Conservation (phyloP, 805 yeast species). For the Sugiyamaella qingdaonensis region DNA sequence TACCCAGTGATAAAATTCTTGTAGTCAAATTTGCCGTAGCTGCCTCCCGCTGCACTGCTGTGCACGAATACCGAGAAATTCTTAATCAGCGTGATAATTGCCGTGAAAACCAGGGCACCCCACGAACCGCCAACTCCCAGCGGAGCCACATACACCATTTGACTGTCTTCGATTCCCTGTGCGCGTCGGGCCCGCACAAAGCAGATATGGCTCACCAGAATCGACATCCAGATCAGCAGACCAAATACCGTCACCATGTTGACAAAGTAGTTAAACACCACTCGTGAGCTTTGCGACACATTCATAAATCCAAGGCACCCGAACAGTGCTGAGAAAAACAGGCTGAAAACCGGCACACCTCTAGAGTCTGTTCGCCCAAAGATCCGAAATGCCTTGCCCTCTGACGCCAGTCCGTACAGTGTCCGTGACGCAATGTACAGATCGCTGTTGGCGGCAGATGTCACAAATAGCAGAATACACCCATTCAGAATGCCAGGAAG, state of each 20-base stretch:
- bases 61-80: slow-evolving; percentile 59
- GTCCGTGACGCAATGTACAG: slow-evolving; percentile 75
- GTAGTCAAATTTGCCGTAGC: slow-evolving; percentile 37
- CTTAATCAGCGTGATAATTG: slow-evolving; percentile 56
- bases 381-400: slow-evolving; percentile 68
- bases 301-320: slow-evolving; percentile 69
- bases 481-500: slow-evolving; percentile 77
- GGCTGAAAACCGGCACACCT: slow-evolving; percentile 67
- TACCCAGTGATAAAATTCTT: slow-evolving; percentile 45
- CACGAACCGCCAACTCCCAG: slow-evolving; percentile 66
- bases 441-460: slow-evolving; percentile 79
- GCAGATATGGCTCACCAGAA: slow-evolving; percentile 59
- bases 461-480: slow-evolving; percentile 68
- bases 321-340: slow-evolving; percentile 49
- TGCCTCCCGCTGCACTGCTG: not conserved
- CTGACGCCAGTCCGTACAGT: slow-evolving; percentile 63
- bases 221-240: slow-evolving; percentile 67
- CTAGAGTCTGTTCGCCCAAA: slow-evolving; percentile 59
- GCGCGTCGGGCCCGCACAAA: slow-evolving; percentile 62
- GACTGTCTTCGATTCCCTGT: slow-evolving; percentile 58
- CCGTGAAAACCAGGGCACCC: slow-evolving; percentile 51
- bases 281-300: slow-evolving; percentile 50
- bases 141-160: slow-evolving; percentile 59
- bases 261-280: slow-evolving; percentile 56
- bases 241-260: slow-evolving; percentile 70